Conservation (phyloP, 768 basidiomycete genomes). For the Boletus fagicola region DNA sequence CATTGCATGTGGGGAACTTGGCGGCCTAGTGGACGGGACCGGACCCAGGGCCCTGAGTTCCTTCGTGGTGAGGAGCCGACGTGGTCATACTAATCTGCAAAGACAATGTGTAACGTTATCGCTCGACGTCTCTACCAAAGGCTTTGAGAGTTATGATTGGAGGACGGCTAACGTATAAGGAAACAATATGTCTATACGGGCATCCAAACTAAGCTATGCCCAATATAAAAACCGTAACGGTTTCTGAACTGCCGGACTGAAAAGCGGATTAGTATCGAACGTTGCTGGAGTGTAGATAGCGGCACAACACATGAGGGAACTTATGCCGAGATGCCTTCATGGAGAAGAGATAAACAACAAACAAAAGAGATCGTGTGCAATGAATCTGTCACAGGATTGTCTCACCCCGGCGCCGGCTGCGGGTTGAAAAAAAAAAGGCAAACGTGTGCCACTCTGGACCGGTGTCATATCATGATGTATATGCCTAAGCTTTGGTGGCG, state of each 20-base stretch:
- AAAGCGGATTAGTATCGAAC: too few species aligned
- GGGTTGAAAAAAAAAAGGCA: neutral
- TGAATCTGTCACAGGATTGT: slow-evolving; percentile 3
- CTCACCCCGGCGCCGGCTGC: neutral
- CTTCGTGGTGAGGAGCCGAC: neutral
- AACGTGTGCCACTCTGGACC: neutral
- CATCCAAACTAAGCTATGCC: too few species aligned
- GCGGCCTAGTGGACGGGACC: slow-evolving; percentile 3
- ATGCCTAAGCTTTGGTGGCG: neutral
- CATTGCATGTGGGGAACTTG: neutral
- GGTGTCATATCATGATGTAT: neutral
- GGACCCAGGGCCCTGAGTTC: neutral
- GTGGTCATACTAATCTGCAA: too few species aligned
- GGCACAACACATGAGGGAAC: neutral
- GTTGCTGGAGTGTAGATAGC: neutral
- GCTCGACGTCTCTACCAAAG: too few species aligned
- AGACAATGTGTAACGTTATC: too few species aligned
- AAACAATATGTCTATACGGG: too few species aligned
- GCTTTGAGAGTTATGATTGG: too few species aligned
- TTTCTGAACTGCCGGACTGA: too few species aligned
- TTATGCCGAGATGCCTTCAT: slow-evolving; percentile 13
- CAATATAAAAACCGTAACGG: too few species aligned
- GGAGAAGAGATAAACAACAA: slow-evolving; percentile 6
- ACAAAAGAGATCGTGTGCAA: slow-evolving; percentile 4
- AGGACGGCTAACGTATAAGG: too few species aligned